phyloP scores from a whole-genome alignment of 164 flowering plant genomes.

The Protea cynaroides region DNA sequence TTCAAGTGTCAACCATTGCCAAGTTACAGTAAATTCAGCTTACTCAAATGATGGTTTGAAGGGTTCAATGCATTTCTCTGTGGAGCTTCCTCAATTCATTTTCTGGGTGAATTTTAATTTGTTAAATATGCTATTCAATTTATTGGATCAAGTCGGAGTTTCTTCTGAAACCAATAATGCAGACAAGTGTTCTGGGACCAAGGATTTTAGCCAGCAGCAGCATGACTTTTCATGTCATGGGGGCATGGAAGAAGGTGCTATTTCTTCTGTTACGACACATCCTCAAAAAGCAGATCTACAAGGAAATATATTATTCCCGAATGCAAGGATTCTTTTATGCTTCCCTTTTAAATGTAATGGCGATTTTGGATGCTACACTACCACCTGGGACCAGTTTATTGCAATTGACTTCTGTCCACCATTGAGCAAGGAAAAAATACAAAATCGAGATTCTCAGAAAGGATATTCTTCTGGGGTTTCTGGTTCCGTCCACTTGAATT shows the following conservation, averaged over 20 bases:
- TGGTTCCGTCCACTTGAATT: constrained; percentile 44
- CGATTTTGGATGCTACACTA: constrained; percentile 23
- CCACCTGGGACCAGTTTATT: constrained; percentile 58
- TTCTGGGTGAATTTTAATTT: constrained; percentile 64
- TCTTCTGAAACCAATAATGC: constrained; percentile 16
- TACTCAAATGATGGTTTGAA: constrained; percentile 19
- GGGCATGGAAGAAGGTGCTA: constrained; percentile 17
- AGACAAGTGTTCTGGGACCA: constrained; percentile 14
- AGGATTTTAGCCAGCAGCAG: constrained; percentile 17
- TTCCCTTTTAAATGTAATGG: constrained; percentile 43
- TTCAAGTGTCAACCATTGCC: constrained; percentile 32
- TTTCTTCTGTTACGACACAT: constrained; percentile 10
- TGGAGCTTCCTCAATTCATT: constrained; percentile 62
- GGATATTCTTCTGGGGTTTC: constrained; percentile 27
- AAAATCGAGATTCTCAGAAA: constrained; percentile 22
- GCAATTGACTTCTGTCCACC: constrained; percentile 58
- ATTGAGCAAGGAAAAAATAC: constrained; percentile 17
- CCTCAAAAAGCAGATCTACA: constrained; percentile 30
- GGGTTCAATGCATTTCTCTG: constrained; percentile 41
- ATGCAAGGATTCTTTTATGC: constrained; percentile 67
- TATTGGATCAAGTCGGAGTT: constrained; percentile 33
- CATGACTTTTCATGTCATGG: constrained; percentile 17
- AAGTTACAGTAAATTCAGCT: constrained; percentile 23
- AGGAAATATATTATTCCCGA: constrained; percentile 47
- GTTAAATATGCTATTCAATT: constrained; percentile 34